Evolutionary conservation across 163 green algal species (phyloP), one percentile per base, ranked within the genome.

Genomic region (Prototheca cutis): DNA sequence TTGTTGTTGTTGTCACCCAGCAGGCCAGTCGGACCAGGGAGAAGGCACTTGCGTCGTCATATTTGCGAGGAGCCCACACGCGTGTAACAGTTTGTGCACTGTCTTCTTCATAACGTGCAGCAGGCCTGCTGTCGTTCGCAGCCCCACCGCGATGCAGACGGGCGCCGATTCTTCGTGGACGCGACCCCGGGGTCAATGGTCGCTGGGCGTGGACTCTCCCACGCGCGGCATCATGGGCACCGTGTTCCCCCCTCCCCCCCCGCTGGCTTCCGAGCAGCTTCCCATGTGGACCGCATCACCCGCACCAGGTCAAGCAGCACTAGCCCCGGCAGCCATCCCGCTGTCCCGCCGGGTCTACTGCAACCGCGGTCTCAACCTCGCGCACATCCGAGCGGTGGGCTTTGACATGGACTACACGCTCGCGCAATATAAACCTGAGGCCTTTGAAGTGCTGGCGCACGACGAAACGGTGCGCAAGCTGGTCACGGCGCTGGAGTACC

Each of bases 341-440:
- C 42, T 23, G 18, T 51, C 34, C 32, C 65, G 76, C n/a, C 71
- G 74, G 30, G 84, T 95, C 53, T 94, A 94, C 67, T 98, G 91
- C 84, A 97, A 97, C 74, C 79, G 90, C 32, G 48, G 39, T 4
- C 80, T 98, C 29, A 95, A 95, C 75, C 95, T 98, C 89, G 69
- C 72, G 29, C 73, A 74, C 36, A 90, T 98, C 56, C 83, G 66
- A 58, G 81, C 86, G 1, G 64, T 95, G 1, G 89, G 89, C 2
- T 96, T 83, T 62, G 79, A 86, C 61, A 76, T 81, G 70, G 90
- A 97, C 78, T 97, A 97, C 73, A 95, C 90, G 0, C 68, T 95
- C 17, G 87, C 87, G 13, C 83, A 93, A 65, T 95, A 96, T 76
- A 79, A 81, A 33, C 83, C 88, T 8, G 88, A 95, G 62, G 89